A percentile compares a stretch with the other conserved stretches of the same genome.
These are phyloP conservation scores for Pichia inconspicua DNA, from an alignment of 1,139 yeast species.

Conservation along the genomic window DNA sequence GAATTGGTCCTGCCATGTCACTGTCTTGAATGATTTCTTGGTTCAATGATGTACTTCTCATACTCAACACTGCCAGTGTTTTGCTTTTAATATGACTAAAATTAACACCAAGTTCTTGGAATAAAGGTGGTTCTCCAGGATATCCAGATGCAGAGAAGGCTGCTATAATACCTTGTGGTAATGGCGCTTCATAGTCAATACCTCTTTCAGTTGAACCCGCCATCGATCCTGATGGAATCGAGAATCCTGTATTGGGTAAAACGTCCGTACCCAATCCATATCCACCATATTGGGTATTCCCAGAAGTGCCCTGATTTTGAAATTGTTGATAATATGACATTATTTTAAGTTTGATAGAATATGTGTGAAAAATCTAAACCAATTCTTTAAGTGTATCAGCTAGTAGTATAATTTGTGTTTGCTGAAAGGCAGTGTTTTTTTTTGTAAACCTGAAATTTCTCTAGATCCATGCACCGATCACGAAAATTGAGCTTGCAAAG, in stretches of 20 bases:
- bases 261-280: neutral
- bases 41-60: conserved; percentile 26
- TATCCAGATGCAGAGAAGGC: conserved; percentile 94
- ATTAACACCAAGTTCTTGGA: conserved; percentile 91
- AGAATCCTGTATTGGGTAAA: conserved; percentile 1
- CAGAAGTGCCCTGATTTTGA: conserved; percentile 12
- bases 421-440: too few species aligned
- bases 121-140: conserved; percentile 84
- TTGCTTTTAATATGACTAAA: conserved; percentile 79
- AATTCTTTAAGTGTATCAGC: too few species aligned
- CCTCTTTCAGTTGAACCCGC: conserved; percentile 14
- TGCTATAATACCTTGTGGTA: conserved; percentile 74
- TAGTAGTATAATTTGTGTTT: too few species aligned
- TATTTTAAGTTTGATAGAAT: too few species aligned
- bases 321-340: conserved; percentile 29
- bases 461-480: too few species aligned
- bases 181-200: conserved; percentile 33
- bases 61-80: conserved; percentile 70
- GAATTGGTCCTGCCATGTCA: conserved; percentile 91
- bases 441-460: too few species aligned
- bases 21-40: conserved; percentile 78
- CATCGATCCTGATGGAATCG: conserved; percentile 28
- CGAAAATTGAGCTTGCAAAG: too few species aligned
- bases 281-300: conserved; percentile 2
- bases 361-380: too few species aligned